Base-by-base conservation (phyloP, 2,329 filamentous ascomycete genomes). In the Alternaria alternata region DNA sequence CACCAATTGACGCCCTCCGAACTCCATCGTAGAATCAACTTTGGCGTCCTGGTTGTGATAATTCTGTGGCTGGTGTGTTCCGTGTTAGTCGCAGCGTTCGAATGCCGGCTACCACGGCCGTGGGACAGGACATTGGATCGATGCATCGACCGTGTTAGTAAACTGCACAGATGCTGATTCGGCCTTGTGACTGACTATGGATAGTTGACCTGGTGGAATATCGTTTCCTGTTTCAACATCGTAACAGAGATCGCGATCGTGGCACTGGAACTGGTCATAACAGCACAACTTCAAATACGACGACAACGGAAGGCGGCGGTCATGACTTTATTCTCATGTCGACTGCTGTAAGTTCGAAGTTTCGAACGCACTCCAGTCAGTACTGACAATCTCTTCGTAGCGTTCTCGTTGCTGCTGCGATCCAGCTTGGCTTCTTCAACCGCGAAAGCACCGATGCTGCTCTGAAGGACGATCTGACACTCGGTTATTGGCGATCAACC, bases 401-500 rank as follows among this genome's bases (percentile, higher is more conserved):
- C 24, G 65, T 72, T 20, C 20, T 59, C 11, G 46, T 64, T n/a
- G 64, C 63, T 22, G 54, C 59, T 34, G 56, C 55, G 8, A 18
- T 68, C 4, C 70, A 71, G 44, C 62, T 72, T 8, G 44, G 46
- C 30, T 63, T 66, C 30, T 65, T 68, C 41, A 59, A 66, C 26
- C 42, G 58, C 9, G 70, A 71, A n/a, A 54, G 26, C 32, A 49
- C 52, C 12, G 39, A 63, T n/a, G 16, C 51, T 9, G 14, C 52
- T 11, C 46, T 54, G 18, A 64, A 58, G 47, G 44, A 60, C 42
- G 70, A 76, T 34, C 39, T 69, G 16, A 64, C 66, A 5, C 66
- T 75, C n/a, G 70, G 72, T 28, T 71, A 68, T 59, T 76, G 72
- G 72, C 71, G 57, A 7, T 69, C 68, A 14, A 47, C 66, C 8